phyloP scores from a whole-genome alignment of 306 rosid genomes.

The Vigna mungo region DNA sequence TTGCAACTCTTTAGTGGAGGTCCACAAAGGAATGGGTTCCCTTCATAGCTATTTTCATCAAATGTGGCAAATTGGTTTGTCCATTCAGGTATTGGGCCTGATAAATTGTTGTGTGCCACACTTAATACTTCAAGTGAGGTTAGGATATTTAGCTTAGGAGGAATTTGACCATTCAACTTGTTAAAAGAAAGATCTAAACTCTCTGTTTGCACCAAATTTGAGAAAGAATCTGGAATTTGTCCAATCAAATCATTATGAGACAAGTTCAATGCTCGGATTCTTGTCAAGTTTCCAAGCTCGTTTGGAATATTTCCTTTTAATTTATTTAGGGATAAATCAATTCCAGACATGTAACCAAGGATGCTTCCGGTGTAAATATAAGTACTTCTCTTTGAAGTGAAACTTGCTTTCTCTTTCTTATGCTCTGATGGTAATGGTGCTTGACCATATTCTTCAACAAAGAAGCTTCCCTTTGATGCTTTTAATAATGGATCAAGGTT shows the following conservation, averaged over 20 bases:
- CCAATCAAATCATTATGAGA: background rate
- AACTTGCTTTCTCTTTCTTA: background rate
- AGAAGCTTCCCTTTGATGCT: too few species aligned
- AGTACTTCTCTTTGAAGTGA: background rate
- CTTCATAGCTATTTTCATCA: constrained; percentile 40
- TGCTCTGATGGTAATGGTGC: background rate
- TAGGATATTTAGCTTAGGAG: background rate
- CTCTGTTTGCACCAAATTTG: background rate
- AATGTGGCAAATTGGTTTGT: constrained; percentile 2
- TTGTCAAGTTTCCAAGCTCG: constrained; percentile 26
- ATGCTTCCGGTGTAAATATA: background rate
- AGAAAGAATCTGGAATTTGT: background rate
- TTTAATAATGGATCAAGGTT: too few species aligned
- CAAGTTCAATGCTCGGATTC: background rate
- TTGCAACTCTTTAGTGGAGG: constrained; percentile 1
- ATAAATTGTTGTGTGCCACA: constrained; percentile 3
- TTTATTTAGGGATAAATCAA: background rate
- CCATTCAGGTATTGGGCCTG: background rate
- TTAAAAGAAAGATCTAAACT: constrained; percentile 26
- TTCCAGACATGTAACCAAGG: background rate
- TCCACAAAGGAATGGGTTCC: constrained; percentile 39
- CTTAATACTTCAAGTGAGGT: background rate
- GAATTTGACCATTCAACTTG: background rate
- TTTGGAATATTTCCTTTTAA: background rate
- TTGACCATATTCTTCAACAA: too few species aligned